These are phyloP conservation scores for Eragrostis nindensis DNA, from an alignment of 176 grass and related monocot genomes.

Conservation along the genomic window DNA sequence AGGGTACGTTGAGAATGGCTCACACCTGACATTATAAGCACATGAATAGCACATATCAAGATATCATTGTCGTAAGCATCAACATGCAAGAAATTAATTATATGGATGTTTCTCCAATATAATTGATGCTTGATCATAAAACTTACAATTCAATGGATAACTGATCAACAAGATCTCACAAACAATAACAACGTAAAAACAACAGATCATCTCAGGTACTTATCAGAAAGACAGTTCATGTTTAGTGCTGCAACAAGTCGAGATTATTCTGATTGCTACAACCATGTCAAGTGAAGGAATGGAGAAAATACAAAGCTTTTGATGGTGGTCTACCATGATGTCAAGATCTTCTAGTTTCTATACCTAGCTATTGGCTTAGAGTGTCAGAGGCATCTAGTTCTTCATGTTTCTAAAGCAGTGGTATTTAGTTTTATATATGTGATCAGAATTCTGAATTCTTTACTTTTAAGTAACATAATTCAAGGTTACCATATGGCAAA, in stretches of 20 bases:
- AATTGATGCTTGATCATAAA: slow-evolving; percentile 14
- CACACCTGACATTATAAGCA: slow-evolving; percentile 70
- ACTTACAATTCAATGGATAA: not conserved
- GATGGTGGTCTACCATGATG: not conserved
- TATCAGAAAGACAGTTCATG: slow-evolving; percentile 3
- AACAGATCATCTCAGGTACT: not conserved
- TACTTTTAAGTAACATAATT: too few relatives aligned
- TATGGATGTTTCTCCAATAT: not conserved
- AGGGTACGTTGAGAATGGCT: slow-evolving; percentile 94
- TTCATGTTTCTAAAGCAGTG: too few relatives aligned
- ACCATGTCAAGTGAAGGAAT: not conserved
- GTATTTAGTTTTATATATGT: not conserved
- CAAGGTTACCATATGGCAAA: not conserved
- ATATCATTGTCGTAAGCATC: not conserved
- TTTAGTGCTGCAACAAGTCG: not conserved
- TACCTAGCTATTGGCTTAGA: too few relatives aligned
- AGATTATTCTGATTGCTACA: not conserved
- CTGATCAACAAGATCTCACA: slow-evolving; percentile 1
- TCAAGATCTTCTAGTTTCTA: too few relatives aligned
- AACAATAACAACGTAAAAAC: slow-evolving; percentile 10
- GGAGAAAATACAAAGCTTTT: not conserved
- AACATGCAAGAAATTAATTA: slow-evolving; percentile 1
- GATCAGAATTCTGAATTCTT: too few relatives aligned
- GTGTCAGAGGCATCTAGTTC: too few relatives aligned
- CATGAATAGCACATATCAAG: slow-evolving; percentile 13